These are phyloP conservation scores for Termitomyces heimii DNA, from an alignment of 768 basidiomycete species.

Conservation along the genomic window DNA sequence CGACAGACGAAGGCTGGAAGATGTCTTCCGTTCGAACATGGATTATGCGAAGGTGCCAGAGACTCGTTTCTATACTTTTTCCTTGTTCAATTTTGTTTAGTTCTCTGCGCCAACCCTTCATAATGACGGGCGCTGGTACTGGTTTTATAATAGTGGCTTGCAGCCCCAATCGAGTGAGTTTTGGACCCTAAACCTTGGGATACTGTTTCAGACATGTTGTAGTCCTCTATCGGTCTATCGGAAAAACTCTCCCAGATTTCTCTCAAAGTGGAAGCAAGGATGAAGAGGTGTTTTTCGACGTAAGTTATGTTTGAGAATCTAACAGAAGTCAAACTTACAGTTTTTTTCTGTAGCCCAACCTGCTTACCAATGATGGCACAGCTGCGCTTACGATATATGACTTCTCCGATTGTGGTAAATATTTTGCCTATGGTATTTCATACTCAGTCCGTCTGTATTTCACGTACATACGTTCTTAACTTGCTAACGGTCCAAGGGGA, in stretches of 20 bases:
- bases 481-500: constrained; percentile 41
- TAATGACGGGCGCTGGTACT: constrained; percentile 73
- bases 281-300: constrained; percentile 79
- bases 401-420: constrained; percentile 64
- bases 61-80: not conserved
- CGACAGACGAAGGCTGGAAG: constrained; percentile 53
- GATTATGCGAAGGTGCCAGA: constrained; percentile 36
- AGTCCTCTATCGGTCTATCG: constrained; percentile 62
- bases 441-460: constrained; percentile 41
- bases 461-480: not conserved
- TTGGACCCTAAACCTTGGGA: constrained; percentile 5
- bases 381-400: constrained; percentile 51
- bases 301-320: constrained; percentile 21
- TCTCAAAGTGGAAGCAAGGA: constrained; percentile 34
- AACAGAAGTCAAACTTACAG: not conserved
- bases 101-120: constrained; percentile 58
- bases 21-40: constrained; percentile 42
- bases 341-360: constrained; percentile 46
- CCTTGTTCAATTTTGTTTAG: constrained; percentile 24
- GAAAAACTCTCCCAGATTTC: constrained; percentile 48
- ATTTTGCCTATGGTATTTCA: constrained; percentile 74
- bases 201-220: constrained; percentile 4
- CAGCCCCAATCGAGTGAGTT: constrained; percentile 55
- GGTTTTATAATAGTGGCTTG: constrained; percentile 74
- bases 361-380: constrained; percentile 68